These are phyloP conservation scores for Mucor piriformis DNA, from an alignment of 371 early-diverging fungal genomes.

Conservation along the genomic window DNA sequence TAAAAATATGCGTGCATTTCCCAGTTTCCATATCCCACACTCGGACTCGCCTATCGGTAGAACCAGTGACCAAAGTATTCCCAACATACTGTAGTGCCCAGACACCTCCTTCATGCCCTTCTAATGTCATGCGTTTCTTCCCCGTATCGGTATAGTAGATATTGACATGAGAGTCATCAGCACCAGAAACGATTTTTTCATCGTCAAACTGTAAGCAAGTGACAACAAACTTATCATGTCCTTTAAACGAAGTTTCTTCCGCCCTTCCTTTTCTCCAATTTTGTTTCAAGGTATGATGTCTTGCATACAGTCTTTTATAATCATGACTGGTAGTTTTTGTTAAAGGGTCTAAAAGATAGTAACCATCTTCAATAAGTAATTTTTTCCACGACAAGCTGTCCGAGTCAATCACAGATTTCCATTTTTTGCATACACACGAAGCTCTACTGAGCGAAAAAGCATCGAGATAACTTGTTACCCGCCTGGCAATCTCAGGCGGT, in stretches of 20 bases:
- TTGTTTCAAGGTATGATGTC: conserved; percentile 73
- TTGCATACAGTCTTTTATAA: conserved; percentile 56
- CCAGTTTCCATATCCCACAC: conserved; percentile 97
- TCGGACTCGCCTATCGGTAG: conserved; percentile 95
- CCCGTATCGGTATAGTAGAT: conserved; percentile 84
- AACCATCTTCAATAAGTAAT: conserved; percentile 51
- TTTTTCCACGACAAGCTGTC: conserved; percentile 62
- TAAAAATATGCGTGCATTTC: conserved; percentile 82
- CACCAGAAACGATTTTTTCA: conserved; percentile 90
- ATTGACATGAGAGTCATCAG: conserved; percentile 86
- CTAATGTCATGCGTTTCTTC: conserved; percentile 51
- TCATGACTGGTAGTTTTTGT: conserved; percentile 15
- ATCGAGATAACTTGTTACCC: conserved; percentile 83
- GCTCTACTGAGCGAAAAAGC: conserved; percentile 73
- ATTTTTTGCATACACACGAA: conserved; percentile 72
- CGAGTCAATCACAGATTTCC: conserved; percentile 77
- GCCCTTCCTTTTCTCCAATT: conserved; percentile 84
- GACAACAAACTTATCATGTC: conserved; percentile 84
- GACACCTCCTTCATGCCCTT: conserved; percentile 97
- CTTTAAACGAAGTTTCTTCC: conserved; percentile 73
- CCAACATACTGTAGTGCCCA: conserved; percentile 95
- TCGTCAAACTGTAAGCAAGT: conserved; percentile 95
- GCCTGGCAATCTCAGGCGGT: conserved; percentile 77
- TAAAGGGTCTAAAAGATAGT: conserved; percentile 16
- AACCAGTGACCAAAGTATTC: conserved; percentile 91